Percentiles rank a stretch among this genome's conserved stretches.
phyloP scores from a whole-genome alignment of 306 rosid species.

The Abrus pulchellus region DNA sequence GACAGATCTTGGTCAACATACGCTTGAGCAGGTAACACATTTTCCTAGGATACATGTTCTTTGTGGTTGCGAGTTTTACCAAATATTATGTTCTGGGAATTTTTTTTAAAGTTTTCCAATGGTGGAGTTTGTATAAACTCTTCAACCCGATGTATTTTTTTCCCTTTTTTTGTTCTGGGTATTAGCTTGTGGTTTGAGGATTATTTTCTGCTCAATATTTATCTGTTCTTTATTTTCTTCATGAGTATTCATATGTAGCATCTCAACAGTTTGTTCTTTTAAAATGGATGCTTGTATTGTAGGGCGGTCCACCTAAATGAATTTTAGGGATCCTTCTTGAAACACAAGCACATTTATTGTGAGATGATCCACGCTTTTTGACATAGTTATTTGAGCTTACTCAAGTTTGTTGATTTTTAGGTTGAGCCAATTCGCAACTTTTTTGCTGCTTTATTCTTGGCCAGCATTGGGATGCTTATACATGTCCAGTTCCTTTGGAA shows the following conservation, averaged over 20 bases:
- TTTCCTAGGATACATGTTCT: constrained; percentile 42
- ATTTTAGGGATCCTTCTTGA: constrained; percentile 38
- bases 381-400: constrained; percentile 47
- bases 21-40: constrained; percentile 83
- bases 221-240: constrained; percentile 26
- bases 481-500: constrained; percentile 98
- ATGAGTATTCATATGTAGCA: background rate
- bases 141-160: constrained; percentile 12
- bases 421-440: constrained; percentile 97
- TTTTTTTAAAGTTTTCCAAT: constrained; percentile 41
- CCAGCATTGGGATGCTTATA: constrained; percentile 99
- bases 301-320: constrained; percentile 29
- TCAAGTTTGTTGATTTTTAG: constrained; percentile 58
- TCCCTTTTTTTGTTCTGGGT: background rate
- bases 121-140: constrained; percentile 32
- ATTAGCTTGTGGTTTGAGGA: constrained; percentile 39
- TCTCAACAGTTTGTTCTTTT: background rate
- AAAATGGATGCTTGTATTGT: constrained; percentile 29
- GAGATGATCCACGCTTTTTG: constrained; percentile 40
- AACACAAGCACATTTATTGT: constrained; percentile 17
- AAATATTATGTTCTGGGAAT: constrained; percentile 33
- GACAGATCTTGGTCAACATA: constrained; percentile 98
- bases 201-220: constrained; percentile 32
- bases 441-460: constrained; percentile 96
- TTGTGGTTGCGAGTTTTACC: constrained; percentile 37